phyloP scores from a whole-genome alignment of 805 yeast species.

The Sporopachydermia quercuum region DNA sequence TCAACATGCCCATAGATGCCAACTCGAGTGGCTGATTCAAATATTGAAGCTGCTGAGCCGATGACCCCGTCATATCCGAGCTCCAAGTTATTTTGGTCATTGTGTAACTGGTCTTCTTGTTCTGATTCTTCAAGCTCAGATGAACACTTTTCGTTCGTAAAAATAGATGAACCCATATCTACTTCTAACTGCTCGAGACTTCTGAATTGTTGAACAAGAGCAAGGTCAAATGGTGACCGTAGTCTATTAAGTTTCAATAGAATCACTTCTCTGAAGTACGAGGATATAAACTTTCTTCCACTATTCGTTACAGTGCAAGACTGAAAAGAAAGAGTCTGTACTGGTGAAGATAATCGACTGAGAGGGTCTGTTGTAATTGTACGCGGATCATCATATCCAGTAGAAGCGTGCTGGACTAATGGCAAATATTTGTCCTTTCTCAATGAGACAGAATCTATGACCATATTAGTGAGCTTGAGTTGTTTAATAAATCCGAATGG shows the following conservation, averaged over 20 bases:
- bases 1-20: not conserved
- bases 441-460: conserved; percentile 17
- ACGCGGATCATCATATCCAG: not conserved
- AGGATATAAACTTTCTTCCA: not conserved
- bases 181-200: not conserved
- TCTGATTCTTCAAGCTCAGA: not conserved
- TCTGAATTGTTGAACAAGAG: not conserved
- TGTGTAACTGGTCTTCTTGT: too few relatives aligned
- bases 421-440: conserved; percentile 3
- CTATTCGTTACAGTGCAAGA: not conserved
- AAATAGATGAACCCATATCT: not conserved
- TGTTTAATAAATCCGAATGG: conserved; percentile 16
- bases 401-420: not conserved
- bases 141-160: not conserved
- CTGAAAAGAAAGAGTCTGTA: not conserved
- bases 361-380: not conserved
- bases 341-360: not conserved
- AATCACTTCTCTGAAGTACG: not conserved
- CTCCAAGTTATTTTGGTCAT: too few relatives aligned
- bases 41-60: not conserved
- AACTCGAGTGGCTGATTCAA: not conserved
- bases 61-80: not conserved
- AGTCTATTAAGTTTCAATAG: not conserved
- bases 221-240: not conserved
- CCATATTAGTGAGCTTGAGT: conserved; percentile 21